A percentile compares a stretch with the other conserved stretches of the same genome.
phyloP scores from a whole-genome alignment of 305 asterid species.

The Fraxinus floribunda region DNA sequence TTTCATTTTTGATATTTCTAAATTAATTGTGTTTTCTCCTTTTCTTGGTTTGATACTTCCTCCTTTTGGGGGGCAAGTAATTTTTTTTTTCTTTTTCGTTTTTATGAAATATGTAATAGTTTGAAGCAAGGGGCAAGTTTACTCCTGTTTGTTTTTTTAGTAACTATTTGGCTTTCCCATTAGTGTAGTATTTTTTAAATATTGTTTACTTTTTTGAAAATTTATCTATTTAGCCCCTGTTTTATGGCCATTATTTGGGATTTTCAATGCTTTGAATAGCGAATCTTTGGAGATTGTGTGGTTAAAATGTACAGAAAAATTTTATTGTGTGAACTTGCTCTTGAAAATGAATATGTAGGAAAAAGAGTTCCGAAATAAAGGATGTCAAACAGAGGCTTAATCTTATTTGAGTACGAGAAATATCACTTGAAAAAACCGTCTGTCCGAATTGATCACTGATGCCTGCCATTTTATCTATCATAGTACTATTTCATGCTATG shows the following conservation, averaged over 20 bases:
- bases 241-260: too few species aligned
- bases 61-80: background rate
- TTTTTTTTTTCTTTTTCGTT: too few species aligned
- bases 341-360: too few species aligned
- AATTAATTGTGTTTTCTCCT: background rate
- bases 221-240: background rate
- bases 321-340: too few species aligned
- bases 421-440: background rate
- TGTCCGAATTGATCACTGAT: background rate
- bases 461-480: background rate
- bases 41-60: background rate
- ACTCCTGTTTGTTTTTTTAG: background rate
- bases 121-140: background rate
- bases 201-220: background rate
- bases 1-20: background rate
- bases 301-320: too few species aligned
- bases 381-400: too few species aligned
- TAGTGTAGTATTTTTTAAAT: background rate
- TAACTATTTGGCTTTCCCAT: background rate
- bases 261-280: too few species aligned
- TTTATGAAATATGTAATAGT: background rate
- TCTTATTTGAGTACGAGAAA: background rate
- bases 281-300: too few species aligned
- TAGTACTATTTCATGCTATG: background rate
- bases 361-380: too few species aligned